Percentiles rank a stretch among this genome's conserved stretches.
Evolutionary conservation across 106 monocot species (phyloP).

Genomic region (Hemerocallis citrina): DNA sequence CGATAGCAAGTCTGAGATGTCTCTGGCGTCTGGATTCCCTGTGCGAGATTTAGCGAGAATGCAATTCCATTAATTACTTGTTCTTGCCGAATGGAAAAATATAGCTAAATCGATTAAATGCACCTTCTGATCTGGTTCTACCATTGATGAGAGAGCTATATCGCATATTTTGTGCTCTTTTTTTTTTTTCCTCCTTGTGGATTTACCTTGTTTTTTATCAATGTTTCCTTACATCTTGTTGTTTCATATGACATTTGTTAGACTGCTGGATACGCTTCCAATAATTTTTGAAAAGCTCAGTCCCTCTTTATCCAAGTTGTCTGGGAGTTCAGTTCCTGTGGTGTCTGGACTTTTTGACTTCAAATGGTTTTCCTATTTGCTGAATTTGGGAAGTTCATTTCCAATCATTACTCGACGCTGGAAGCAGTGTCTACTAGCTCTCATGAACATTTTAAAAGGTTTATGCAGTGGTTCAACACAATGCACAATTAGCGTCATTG

Average conservation of each 20-base stretch:
- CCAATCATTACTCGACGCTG: constrained; percentile 66
- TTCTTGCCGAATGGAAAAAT: too few species aligned
- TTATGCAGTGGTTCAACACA: constrained; percentile 14
- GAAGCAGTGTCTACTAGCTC: constrained; percentile 58
- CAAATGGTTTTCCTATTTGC: constrained; percentile 65
- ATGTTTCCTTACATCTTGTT: constrained; percentile 10
- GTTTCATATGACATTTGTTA: constrained; percentile 86
- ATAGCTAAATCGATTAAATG: too few species aligned
- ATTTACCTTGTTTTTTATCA: too few species aligned
- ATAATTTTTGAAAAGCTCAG: constrained; percentile 53
- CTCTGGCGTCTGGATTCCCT: too few species aligned
- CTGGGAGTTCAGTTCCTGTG: constrained; percentile 1
- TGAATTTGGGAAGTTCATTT: constrained; percentile 82
- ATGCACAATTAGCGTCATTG: constrained; percentile 28
- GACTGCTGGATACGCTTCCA: constrained; percentile 74
- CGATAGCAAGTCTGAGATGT: too few species aligned
- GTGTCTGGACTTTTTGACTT: constrained; percentile 24
- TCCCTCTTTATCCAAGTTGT: constrained; percentile 5
- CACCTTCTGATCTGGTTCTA: too few species aligned
- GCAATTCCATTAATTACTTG: too few species aligned
- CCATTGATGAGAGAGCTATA: too few species aligned
- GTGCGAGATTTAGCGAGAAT: too few species aligned
- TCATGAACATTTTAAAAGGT: constrained; percentile 42
- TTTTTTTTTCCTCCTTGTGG: too few species aligned
- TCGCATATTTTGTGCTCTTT: too few species aligned